These are phyloP conservation scores for Atkinsonella hypoxylon DNA, from an alignment of 2,329 filamentous ascomycete species.

Conservation along the genomic window DNA sequence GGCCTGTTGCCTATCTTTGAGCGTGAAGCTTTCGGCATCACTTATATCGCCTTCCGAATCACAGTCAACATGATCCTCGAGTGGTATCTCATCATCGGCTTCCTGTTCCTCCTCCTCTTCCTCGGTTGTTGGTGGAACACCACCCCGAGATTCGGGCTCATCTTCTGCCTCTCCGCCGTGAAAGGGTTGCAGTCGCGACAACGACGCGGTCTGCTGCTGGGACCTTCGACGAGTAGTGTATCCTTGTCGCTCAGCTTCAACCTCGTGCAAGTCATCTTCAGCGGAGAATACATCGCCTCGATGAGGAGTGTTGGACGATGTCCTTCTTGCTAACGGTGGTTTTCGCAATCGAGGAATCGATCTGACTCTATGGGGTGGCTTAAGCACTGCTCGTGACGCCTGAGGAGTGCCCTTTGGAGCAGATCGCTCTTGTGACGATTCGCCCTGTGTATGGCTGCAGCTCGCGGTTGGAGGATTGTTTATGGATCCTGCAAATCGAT, in stretches of 20 bases:
- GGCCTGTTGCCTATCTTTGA: constrained; percentile 91
- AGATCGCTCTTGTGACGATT: constrained; percentile 25
- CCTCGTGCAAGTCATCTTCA: constrained; percentile 74
- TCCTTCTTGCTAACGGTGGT: constrained; percentile 58
- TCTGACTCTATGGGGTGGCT: constrained; percentile 35
- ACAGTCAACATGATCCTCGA: constrained; percentile 40
- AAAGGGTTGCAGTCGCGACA: constrained; percentile 32
- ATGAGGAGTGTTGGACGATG: constrained; percentile 67
- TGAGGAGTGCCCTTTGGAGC: constrained; percentile 20
- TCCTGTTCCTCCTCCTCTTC: constrained; percentile 15
- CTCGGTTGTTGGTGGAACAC: constrained; percentile 7
- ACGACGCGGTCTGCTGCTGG: constrained; percentile 16
- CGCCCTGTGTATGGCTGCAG: constrained; percentile 21
- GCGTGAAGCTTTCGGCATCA: constrained; percentile 93
- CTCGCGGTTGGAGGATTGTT: constrained; percentile 10
- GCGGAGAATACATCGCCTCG: constrained; percentile 82
- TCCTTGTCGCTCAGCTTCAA: constrained; percentile 49
- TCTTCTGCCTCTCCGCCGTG: constrained; percentile 12
- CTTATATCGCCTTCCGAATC: constrained; percentile 65
- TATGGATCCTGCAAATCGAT: constrained; percentile 9
- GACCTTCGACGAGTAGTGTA: constrained; percentile 23
- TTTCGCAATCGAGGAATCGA: constrained; percentile 48
- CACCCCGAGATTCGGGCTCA: constrained; percentile 11
- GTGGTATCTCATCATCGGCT: constrained; percentile 25
- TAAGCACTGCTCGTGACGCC: constrained; percentile 27